Base-by-base conservation (phyloP, 768 basidiomycete genomes). In the Boletus rufocinnamomeus region DNA sequence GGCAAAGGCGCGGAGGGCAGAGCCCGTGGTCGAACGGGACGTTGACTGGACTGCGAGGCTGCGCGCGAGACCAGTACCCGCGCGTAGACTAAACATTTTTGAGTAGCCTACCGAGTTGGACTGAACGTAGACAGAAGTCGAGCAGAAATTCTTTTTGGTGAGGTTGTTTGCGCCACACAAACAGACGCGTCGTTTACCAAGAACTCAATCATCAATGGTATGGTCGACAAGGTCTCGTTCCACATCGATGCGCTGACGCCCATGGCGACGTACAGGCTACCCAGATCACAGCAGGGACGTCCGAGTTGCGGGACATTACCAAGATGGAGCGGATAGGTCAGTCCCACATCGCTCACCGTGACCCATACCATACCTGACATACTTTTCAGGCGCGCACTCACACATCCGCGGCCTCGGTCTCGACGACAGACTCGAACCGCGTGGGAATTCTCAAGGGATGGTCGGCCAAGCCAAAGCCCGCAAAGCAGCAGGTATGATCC, bases 351-450 rank as follows among this genome's bases (percentile, higher is more conserved):
- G 11, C 17, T 0, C 5, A 8, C 8, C 25, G 10, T 5, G 21
- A 23, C 28, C 8, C 14, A 25, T 2, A 56, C 62, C 32, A 64
- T 59, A 53, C 21, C 34, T 30, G 23, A 11, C 23, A 25, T 34
- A 2, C 49, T 44, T 48, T 41, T 7, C 67, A 93, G 91, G 91
- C 70, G 89, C 89, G 40, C 91, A 94, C 72, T 94, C 96, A 19
- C 96, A 99, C 76, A 95, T 99, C 67, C 93, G 87, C 54, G 97
- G 97, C 3, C 82, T 98, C 34, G 97, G 97, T 0, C 84, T 98
- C 46, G 95, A 98, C 64, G 91, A 93, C 62, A 78, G 88, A 63
- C 82, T 98, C 58, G 95, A 98, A 74, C 95, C 96, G 16, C 85
- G 95, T 21, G 83, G 80, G 35, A 92, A 87, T 72, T 84, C 90